phyloP scores from a whole-genome alignment of 116 monocot genomes.

The Phalaenopsis hybrid region DNA sequence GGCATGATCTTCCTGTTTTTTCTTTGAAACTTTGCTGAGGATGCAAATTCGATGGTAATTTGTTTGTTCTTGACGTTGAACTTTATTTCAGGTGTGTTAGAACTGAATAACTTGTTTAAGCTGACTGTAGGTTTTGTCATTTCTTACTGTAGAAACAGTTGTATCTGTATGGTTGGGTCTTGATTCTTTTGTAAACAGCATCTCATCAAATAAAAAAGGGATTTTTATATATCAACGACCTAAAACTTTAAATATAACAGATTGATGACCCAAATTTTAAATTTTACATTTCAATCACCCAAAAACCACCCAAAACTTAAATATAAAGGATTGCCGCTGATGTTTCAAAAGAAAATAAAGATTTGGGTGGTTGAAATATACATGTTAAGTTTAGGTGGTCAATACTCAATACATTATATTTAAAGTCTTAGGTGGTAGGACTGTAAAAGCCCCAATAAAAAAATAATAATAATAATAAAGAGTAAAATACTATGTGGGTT shows the following conservation, averaged over 20 bases:
- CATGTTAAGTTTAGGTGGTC: too few relatives aligned
- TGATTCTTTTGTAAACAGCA: background rate
- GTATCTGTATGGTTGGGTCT: background rate
- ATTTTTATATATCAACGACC: background rate
- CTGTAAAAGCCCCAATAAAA: too few relatives aligned
- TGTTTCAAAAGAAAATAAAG: too few relatives aligned
- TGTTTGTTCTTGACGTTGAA: background rate
- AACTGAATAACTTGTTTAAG: background rate
- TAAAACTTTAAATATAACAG: too few relatives aligned
- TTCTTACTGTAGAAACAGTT: background rate
- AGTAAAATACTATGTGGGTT: background rate
- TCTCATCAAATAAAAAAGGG: background rate
- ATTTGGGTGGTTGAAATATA: too few relatives aligned
- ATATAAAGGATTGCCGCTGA: too few relatives aligned
- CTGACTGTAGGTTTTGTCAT: background rate
- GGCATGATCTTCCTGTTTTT: background rate
- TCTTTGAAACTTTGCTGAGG: background rate
- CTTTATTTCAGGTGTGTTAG: background rate
- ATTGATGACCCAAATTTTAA: too few relatives aligned
- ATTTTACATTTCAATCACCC: too few relatives aligned
- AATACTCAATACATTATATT: too few relatives aligned
- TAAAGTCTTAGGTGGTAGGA: too few relatives aligned
- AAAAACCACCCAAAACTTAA: too few relatives aligned
- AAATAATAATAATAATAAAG: background rate
- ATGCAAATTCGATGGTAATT: background rate